phyloP scores from a whole-genome alignment of 2,329 filamentous ascomycete species.

The Aspergillus persii region DNA sequence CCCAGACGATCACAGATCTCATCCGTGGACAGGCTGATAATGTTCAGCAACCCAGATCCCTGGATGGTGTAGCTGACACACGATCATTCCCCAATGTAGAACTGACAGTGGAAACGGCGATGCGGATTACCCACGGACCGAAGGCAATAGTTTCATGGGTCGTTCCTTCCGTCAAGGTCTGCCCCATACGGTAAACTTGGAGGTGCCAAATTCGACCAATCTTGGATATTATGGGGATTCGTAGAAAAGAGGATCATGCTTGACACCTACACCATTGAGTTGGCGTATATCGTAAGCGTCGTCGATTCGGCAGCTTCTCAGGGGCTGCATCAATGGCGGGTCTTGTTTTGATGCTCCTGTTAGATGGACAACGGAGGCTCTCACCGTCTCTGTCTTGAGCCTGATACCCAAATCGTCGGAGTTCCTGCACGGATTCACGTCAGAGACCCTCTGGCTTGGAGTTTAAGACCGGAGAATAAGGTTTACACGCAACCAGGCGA shows the following conservation, averaged over 20 bases:
- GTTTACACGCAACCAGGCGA: neutral
- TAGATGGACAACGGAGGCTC: too few relatives aligned
- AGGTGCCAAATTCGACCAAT: neutral
- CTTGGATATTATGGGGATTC: neutral
- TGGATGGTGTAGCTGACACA: neutral
- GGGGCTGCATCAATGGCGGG: too few relatives aligned
- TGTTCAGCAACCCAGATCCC: neutral
- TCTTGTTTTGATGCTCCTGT: too few relatives aligned
- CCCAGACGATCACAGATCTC: neutral
- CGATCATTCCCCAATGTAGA: conserved; percentile 3
- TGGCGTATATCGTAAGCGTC: neutral
- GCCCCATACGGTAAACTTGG: neutral
- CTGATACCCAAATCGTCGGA: neutral
- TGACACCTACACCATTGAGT: neutral
- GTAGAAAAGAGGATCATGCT: neutral
- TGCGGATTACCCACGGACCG: neutral
- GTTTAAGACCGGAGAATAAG: neutral
- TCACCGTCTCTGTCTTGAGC: neutral
- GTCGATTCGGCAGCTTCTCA: too few relatives aligned
- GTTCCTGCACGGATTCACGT: neutral
- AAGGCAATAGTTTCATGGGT: neutral
- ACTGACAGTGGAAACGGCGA: neutral
- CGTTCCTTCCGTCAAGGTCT: neutral
- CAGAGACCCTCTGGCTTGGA: neutral
- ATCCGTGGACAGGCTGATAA: conserved; percentile 3